Evolutionary conservation across 176 grass and related monocot species (phyloP).

Genomic region (Otatea glauca): DNA sequence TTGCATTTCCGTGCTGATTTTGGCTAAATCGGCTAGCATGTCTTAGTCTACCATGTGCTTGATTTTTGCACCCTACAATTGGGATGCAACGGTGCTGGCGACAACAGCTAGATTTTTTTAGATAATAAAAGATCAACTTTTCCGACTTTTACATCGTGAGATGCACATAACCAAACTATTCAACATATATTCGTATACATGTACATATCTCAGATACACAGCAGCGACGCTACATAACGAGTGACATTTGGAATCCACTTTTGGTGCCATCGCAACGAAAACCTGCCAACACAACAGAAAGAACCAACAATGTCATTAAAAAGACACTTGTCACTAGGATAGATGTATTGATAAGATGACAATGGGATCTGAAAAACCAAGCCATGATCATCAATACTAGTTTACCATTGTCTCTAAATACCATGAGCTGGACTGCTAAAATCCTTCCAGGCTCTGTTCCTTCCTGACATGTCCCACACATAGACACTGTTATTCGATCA

Average conservation of each 20-base stretch:
- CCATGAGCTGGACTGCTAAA: neutral
- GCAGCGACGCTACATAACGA: neutral
- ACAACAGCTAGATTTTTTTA: too few relatives aligned
- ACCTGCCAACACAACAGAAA: neutral
- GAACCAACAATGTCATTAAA: neutral
- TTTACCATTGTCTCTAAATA: neutral
- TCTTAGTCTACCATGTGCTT: too few relatives aligned
- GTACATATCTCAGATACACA: neutral
- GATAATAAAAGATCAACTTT: too few relatives aligned
- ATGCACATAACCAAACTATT: neutral
- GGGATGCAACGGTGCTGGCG: too few relatives aligned
- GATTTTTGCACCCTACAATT: too few relatives aligned
- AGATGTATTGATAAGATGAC: neutral
- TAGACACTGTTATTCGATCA: constrained; percentile 15
- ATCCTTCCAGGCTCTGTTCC: constrained; percentile 7
- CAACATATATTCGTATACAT: neutral
- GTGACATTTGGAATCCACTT: neutral
- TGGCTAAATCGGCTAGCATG: too few relatives aligned
- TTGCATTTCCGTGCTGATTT: too few relatives aligned
- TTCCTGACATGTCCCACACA: constrained; percentile 14
- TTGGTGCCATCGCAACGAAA: neutral
- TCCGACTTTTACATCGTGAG: too few relatives aligned
- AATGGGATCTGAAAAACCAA: constrained; percentile 1
- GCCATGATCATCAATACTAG: neutral
- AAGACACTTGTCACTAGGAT: neutral